Percentiles rank a stretch among this genome's conserved stretches.
These are phyloP conservation scores for Taiozyma sp. DNA, from an alignment of 1,139 yeast genomes.

Conservation along the genomic window DNA sequence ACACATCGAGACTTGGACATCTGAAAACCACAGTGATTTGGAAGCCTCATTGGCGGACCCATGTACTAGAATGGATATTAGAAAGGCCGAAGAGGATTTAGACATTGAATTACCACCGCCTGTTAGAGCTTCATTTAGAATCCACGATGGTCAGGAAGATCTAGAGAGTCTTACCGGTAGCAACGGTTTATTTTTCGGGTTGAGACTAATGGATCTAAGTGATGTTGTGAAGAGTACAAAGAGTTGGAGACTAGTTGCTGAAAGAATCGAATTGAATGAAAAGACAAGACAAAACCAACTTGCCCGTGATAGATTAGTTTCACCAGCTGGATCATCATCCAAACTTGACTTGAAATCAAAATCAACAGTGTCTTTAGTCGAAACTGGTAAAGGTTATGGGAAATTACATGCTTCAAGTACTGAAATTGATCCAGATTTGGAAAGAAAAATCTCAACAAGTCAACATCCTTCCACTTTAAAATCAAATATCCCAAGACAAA, in stretches of 20 bases:
- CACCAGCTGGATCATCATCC: conserved; percentile 21
- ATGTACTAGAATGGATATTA: conserved; percentile 56
- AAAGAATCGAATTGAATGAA: conserved; percentile 32
- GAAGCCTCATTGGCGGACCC: conserved; percentile 53
- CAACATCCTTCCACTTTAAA: conserved; percentile 24
- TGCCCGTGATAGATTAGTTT: conserved; percentile 16
- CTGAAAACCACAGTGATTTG: conserved; percentile 49
- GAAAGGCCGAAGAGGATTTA: conserved; percentile 61
- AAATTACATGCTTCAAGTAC: conserved; percentile 22
- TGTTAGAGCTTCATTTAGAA: conserved; percentile 49
- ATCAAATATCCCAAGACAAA: conserved; percentile 50
- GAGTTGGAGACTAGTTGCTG: conserved; percentile 62
- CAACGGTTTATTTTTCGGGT: conserved; percentile 58
- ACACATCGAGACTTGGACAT: conserved; percentile 58
- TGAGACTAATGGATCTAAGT: conserved; percentile 59
- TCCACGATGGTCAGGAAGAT: conserved; percentile 67
- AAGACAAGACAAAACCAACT: conserved; percentile 9
- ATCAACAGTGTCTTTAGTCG: conserved; percentile 16
- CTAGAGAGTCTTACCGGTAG: conserved; percentile 43
- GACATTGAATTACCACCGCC: conserved; percentile 52
- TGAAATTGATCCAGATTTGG: conserved; percentile 22
- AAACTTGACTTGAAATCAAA: conserved; percentile 11
- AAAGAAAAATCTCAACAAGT: conserved; percentile 22
- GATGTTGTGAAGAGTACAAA: conserved; percentile 59
- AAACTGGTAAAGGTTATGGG: conserved; percentile 23